Base-by-base conservation (phyloP, 164 flowering plant species). In the Vitis amurensis region DNA sequence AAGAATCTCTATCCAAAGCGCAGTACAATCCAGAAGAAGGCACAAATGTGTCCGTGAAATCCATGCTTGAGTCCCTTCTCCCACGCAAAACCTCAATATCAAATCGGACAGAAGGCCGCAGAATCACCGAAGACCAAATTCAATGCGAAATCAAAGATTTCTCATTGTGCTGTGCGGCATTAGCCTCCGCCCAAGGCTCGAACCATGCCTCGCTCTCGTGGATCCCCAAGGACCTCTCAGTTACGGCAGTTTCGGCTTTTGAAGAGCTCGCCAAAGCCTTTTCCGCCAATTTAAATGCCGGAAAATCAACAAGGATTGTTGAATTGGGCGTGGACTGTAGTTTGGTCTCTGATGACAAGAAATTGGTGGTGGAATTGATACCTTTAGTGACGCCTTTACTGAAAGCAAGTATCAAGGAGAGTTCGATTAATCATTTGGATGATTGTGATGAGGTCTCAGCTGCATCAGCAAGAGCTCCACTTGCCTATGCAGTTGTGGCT, bases 401-500 rank as follows among this genome's bases (percentile, higher is more conserved):
- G 65, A 91, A 89, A 65, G 89, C 67, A 50, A 82, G 59, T 29
- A 89, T 93, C 16, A 86, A 86, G 76, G 92, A 85, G 80, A 91
- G 95, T 69, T 83, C 86, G 1, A 81, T 90, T 70, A 94, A 79
- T 76, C 66, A 76, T 17, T 66, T 60, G 0, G 87, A 79, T 53
- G 94, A 85, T 14, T 78, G 55, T 2, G 85, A 83, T 80, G 87
- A 84, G 53, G 64, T 85, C 12, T 81, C 84, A 8, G 94, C 97
- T 8, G 88, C 93, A 11, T 88, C 89, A 11, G 91, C 95, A 0
- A 81, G 91, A 71, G 79, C 70, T 67, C 97, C 98, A 0, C 91
- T 88, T 61, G 91, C 65, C 9, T 84, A 73, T 68, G 97, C 98
- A 0, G 73, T 91, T 69, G 76, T 91, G n/a, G 93, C 98, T 76